Base-by-base conservation (phyloP, 2,329 filamentous ascomycete genomes). In the Ophiocordyceps camponoti-leonardi region DNA sequence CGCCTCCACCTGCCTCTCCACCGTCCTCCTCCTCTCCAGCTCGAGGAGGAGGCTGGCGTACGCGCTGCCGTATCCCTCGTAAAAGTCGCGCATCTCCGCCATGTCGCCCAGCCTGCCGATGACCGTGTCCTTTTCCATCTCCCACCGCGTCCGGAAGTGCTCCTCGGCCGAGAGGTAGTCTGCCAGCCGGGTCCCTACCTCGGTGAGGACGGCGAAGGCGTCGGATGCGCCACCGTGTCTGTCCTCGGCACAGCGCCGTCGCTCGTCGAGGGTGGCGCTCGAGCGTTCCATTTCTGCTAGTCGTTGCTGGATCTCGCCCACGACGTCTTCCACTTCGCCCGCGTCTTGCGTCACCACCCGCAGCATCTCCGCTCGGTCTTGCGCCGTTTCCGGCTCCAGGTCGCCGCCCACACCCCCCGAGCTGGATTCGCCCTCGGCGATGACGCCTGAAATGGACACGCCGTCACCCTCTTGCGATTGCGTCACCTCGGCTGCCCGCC, bases 31-130 rank as follows among this genome's bases (percentile, higher is more conserved):
- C 22, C 92, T 72, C 45, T 83, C 81, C 6, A 87, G 81, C 60
- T 98, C 92, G 1, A 94, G 72, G 22, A 95, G 73, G 13, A 98
- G 67, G 19, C 81, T 79, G 52, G 86, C 83, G 57, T 98, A 96
- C 0, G 87, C 86, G 45, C 78, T 74, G 19, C 84, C 72, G 55
- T 96, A 98, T 18, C 82, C 80, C 49, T 90, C 83, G 61, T 95
- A 96, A 54, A 95, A 86, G n/a, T 76, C 69, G 12, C 79, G 73
- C 54, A 95, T 75, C 20, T 77, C 76, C 44, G 82, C 78, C 61
- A 96, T 81, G 55, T 94, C 86, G 11, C 72, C 67, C 39, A 94
- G 75, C 53, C 79, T 83, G 16, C 65, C 69, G 33, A 72, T 69
- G 22, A 96, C 83, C 18, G 71, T 72, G 4, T 76, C 72, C 51